A percentile compares a stretch with the other conserved stretches of the same genome.
Conservation (phyloP, 495 filamentous ascomycete species). For the Aspergillus affinis region DNA sequence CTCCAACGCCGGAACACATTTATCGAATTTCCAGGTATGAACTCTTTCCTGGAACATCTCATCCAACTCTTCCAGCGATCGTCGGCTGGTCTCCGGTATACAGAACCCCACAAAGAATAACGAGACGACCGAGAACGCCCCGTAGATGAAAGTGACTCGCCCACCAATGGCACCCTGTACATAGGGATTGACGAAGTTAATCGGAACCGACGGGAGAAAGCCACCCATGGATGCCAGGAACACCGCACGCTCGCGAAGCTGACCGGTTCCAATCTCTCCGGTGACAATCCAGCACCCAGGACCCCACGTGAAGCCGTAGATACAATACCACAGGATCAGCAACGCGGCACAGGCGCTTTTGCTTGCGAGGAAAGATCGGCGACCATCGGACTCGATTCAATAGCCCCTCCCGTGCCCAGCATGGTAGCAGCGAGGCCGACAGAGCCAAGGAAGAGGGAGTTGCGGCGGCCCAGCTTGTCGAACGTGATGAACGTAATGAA, state of each 20-base stretch:
- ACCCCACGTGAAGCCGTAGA: constrained; percentile 15
- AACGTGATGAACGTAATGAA: constrained; percentile 52
- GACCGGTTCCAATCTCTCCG: constrained; percentile 13
- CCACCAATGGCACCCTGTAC: constrained; percentile 18
- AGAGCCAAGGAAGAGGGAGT: constrained; percentile 49
- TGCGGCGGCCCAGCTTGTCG: constrained; percentile 53
- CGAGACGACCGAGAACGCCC: constrained; percentile 46
- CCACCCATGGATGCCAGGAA: constrained; percentile 10
- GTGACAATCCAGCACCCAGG: constrained; percentile 14
- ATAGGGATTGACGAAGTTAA: constrained; percentile 25
- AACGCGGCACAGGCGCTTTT: background rate
- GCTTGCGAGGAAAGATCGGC: too few relatives aligned
- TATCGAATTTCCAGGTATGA: background rate
- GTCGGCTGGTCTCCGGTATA: constrained; percentile 50
- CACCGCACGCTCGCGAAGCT: constrained; percentile 19
- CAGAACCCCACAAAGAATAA: constrained; percentile 44
- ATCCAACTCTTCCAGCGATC: constrained; percentile 12
- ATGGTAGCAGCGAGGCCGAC: constrained; percentile 18
- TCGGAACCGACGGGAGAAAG: constrained; percentile 13
- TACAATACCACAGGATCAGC: constrained; percentile 14
- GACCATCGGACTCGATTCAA: constrained; percentile 14
- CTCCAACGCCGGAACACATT: too few relatives aligned
- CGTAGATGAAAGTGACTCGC: constrained; percentile 36
- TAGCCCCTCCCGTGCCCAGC: constrained; percentile 42
- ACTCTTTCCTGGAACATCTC: constrained; percentile 3